Evolutionary conservation across 176 grass and related monocot genomes (phyloP), one percentile per base, ranked within the genome.

Genomic region (Dendrocalamus sinicus): DNA sequence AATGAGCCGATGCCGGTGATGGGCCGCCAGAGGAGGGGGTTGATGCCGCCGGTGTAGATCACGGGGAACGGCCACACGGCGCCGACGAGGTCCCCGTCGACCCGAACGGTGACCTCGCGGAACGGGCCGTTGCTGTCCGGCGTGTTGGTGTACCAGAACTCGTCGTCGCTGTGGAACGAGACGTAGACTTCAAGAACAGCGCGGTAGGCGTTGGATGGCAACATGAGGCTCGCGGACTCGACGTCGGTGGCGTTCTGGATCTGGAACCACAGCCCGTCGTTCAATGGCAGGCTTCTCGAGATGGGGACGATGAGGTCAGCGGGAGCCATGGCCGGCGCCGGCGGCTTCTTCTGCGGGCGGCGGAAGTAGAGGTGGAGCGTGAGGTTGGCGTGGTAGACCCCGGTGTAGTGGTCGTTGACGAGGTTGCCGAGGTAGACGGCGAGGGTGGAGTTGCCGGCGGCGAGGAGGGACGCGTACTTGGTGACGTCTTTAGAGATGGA

Each of bases 121-220:
- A 98, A 98, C 35, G 87, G 87, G 46, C 95, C 91, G 39, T 85
- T 77, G 0, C 39, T 37, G 66, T 60, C 35, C 37, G 68, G 77
- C 51, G 77, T 80, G 72, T 77, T 89, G 22, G 39, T 70, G 83
- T 98, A 98, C 95, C 95, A 98, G 85, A 93, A 95, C 86, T 98
- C 95, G 41, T 98, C 95, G 17, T 51, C 0, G 2, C 66, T 66
- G 64, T 98, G 93, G 83, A 77, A 93, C 1, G 95, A 93, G 70
- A 98, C 53, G 57, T 95, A 98, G 17, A 95, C 91, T 84, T 95
- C 95, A 5, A 98, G 77, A 0, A 95, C 85, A 4, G 91, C 95
- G 10, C 93, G 93, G 83, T 92, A 95, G 12, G 91, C 59, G 76
- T 95, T 98, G 8, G 17, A 4, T 60, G 91, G 93, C 51, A 98